A percentile compares a stretch with the other conserved stretches of the same genome.
Evolutionary conservation across 1,139 yeast species (phyloP).

Genomic region (Nakaseomyces delphensis): DNA sequence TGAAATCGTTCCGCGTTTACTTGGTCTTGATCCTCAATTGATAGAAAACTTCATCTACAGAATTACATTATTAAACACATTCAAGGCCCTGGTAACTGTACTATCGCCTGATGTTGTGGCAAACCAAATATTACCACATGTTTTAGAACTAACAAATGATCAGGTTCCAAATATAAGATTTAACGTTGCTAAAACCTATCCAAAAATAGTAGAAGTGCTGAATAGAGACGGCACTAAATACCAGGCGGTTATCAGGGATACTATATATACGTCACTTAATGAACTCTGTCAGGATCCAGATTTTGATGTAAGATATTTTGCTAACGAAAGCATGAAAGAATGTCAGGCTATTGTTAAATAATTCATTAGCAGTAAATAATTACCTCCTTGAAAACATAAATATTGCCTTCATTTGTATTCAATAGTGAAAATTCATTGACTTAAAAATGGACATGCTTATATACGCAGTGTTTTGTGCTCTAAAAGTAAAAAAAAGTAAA

Average conservation of each 20-base stretch:
- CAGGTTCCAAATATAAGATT: constrained; percentile 91
- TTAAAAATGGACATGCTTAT: too few species aligned
- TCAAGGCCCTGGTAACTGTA: constrained; percentile 69
- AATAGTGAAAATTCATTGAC: too few species aligned
- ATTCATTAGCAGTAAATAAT: background rate
- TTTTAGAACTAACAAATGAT: constrained; percentile 63
- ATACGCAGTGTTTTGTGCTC: too few species aligned
- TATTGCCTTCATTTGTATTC: too few species aligned
- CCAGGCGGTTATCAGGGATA: constrained; percentile 37
- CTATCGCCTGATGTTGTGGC: constrained; percentile 50
- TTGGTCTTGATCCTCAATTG: constrained; percentile 40
- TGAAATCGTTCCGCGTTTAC: constrained; percentile 71
- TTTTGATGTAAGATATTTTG: constrained; percentile 83
- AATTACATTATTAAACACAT: constrained; percentile 81
- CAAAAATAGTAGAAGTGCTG: constrained; percentile 49
- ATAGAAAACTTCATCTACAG: constrained; percentile 65
- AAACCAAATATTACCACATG: constrained; percentile 68
- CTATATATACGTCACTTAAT: constrained; percentile 58
- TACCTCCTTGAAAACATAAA: too few species aligned
- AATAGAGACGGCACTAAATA: constrained; percentile 22
- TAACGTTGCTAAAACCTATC: constrained; percentile 83
- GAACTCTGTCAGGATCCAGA: constrained; percentile 65
- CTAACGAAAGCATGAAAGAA: constrained; percentile 48
- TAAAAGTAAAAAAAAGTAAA: too few species aligned
- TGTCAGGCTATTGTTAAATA: constrained; percentile 16